Conservation (phyloP, 2,329 filamentous ascomycete species). For the Passalora sequoiae region DNA sequence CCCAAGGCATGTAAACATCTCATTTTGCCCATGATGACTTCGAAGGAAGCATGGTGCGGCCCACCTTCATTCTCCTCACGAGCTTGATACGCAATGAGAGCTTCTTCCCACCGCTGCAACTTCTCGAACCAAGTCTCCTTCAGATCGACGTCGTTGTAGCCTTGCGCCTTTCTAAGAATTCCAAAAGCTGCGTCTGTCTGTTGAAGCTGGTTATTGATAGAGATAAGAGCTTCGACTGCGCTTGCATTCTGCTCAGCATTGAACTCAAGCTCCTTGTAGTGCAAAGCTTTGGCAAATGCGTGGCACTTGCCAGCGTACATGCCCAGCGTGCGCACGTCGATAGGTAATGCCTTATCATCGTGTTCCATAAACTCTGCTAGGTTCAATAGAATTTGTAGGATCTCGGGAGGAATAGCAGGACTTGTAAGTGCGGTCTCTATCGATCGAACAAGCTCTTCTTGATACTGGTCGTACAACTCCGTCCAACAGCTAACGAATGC, state of each 20-base stretch:
- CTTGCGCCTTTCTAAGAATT: conserved; percentile 91
- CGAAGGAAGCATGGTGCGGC: conserved; percentile 58
- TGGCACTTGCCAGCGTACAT: conserved; percentile 95
- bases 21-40: conserved; percentile 99
- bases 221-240: conserved; percentile 93
- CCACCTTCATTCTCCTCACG: conserved; percentile 65
- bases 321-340: conserved; percentile 90
- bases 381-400: conserved; percentile 89
- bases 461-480: conserved; percentile 92
- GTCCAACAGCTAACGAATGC: conserved; percentile 99
- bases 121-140: conserved; percentile 99
- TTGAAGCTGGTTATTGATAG: conserved; percentile 98
- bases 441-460: conserved; percentile 91
- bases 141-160: conserved; percentile 91
- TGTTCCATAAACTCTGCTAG: conserved; percentile 99
- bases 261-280: conserved; percentile 99
- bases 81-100: conserved; percentile 82
- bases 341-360: conserved; percentile 95
- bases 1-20: conserved; percentile 92
- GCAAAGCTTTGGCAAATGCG: conserved; percentile 93
- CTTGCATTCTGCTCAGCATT: conserved; percentile 94
- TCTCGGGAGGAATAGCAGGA: conserved; percentile 90
- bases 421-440: conserved; percentile 95
- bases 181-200: conserved; percentile 98
- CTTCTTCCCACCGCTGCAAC: conserved; percentile 96